Evolutionary conservation across 306 rosid genomes (phyloP).

Genomic region (Prunus fruticosa): DNA sequence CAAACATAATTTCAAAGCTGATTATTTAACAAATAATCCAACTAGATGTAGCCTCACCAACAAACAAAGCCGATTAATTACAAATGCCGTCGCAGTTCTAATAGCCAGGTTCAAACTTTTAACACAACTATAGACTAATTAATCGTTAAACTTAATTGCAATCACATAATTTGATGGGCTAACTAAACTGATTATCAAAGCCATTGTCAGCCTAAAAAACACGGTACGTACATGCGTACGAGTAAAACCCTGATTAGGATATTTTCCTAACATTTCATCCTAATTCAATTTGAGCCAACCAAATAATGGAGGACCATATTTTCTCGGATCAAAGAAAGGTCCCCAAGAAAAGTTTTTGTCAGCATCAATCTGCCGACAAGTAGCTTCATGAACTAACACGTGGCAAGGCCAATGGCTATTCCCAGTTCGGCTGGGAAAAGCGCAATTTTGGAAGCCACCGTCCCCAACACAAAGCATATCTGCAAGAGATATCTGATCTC

Average conservation of each 20-base stretch:
- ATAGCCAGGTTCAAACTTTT: background rate
- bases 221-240: background rate
- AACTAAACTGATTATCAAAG: background rate
- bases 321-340: slow-evolving; percentile 6
- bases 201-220: background rate
- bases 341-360: slow-evolving; percentile 10
- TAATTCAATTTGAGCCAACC: background rate
- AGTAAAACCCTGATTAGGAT: background rate
- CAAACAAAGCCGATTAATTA: background rate
- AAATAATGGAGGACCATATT: slow-evolving; percentile 2
- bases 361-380: slow-evolving; percentile 1
- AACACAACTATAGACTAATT: background rate
- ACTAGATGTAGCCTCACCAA: background rate
- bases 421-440: slow-evolving; percentile 30
- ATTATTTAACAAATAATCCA: background rate
- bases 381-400: slow-evolving; percentile 21
- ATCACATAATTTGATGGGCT: background rate
- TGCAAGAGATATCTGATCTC: slow-evolving; percentile 25
- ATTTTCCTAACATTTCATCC: background rate
- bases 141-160: background rate
- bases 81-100: too few species aligned
- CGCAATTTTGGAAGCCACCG: slow-evolving; percentile 32
- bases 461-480: slow-evolving; percentile 50
- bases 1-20: background rate
- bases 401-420: slow-evolving; percentile 22